Evolutionary conservation across 2,329 filamentous ascomycete genomes (phyloP), one percentile per base, ranked within the genome.

Genomic region (Pseudophaeomoniella oleicola): DNA sequence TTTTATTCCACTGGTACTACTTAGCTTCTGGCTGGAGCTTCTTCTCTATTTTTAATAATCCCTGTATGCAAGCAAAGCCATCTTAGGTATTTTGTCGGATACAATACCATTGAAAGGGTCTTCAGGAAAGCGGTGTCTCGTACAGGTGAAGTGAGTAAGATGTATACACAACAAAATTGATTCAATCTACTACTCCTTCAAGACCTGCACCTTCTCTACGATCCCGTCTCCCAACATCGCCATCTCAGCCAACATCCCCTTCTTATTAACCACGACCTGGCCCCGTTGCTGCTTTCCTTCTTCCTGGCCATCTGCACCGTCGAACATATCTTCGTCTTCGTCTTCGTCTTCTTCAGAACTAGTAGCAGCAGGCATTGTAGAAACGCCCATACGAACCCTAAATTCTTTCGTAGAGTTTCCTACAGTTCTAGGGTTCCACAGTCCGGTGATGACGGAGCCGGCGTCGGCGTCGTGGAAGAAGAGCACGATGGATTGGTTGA

Each of bases 391-490:
- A 40, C 79, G 81, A 12, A 81, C 69, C 44, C 79, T 80, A 64
- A 85, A 87, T 10, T 62, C 59, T 43, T 82, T 69, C 41, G 52
- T 50, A 9, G 22, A 9, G 6, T 27, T n/a, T 12, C 60, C 62
- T 18, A 38, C 19, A 3, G 59, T 59, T 32, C 61, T 54, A 0
- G 77, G 78, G 50, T 72, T 78, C 77, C 78, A 82, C 31, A 82
- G 49, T 0, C 75, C 78, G 9, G 69, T 71, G 52, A 82, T 68
- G 5, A 69, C 52, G 39, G 73, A 66, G 16, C 75, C 67, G 2
- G 66, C 63, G 1, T 65, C 54, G 3, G 61, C 66, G 19, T 85
- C 78, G 44, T 77, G 71, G 64, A 96, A 94, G 57, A 94, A 84
- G 2, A 94, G 62, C 19, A 93, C 62, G 2, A 74, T 71, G 22